Percentiles rank a stretch among this genome's conserved stretches.
These are phyloP conservation scores for Xerocomellus amylosporus DNA, from an alignment of 768 basidiomycete species.

Conservation along the genomic window DNA sequence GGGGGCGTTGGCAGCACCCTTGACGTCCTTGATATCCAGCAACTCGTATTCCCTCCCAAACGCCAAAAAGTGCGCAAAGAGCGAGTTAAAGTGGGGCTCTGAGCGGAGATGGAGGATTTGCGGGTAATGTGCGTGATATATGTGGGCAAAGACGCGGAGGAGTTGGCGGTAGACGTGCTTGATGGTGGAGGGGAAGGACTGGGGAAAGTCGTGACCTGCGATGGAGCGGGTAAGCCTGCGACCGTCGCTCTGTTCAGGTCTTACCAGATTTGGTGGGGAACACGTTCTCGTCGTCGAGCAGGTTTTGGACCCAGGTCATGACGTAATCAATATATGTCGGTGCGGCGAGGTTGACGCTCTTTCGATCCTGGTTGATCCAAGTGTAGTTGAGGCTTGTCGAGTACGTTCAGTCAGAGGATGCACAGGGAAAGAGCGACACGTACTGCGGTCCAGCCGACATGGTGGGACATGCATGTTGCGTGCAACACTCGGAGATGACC, in stretches of 20 bases:
- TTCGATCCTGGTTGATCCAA: conserved; percentile 91
- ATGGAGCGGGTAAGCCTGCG: background rate
- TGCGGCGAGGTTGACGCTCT: conserved; percentile 82
- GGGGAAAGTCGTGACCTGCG: conserved; percentile 82
- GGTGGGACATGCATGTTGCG: conserved; percentile 81
- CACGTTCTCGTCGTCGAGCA: conserved; percentile 89
- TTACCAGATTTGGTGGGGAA: conserved; percentile 95
- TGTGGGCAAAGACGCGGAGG: conserved; percentile 93
- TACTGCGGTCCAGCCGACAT: conserved; percentile 90
- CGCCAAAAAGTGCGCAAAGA: conserved; percentile 96
- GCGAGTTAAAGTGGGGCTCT: conserved; percentile 94
- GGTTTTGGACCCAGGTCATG: conserved; percentile 94
- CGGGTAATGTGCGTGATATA: conserved; percentile 92
- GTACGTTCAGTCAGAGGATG: background rate
- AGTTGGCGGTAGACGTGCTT: conserved; percentile 97
- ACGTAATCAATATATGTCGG: conserved; percentile 98
- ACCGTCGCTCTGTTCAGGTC: conserved; percentile 17
- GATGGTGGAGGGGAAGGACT: conserved; percentile 82
- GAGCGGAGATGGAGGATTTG: conserved; percentile 90
- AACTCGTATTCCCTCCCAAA: conserved; percentile 94
- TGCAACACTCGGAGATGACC: conserved; percentile 89
- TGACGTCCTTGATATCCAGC: conserved; percentile 85
- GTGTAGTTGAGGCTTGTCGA: conserved; percentile 77
- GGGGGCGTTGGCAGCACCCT: conserved; percentile 54
- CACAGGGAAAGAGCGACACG: conserved; percentile 25